phyloP scores from a whole-genome alignment of 441 rosid genomes.

The Cnidoscolus chayamansa region DNA sequence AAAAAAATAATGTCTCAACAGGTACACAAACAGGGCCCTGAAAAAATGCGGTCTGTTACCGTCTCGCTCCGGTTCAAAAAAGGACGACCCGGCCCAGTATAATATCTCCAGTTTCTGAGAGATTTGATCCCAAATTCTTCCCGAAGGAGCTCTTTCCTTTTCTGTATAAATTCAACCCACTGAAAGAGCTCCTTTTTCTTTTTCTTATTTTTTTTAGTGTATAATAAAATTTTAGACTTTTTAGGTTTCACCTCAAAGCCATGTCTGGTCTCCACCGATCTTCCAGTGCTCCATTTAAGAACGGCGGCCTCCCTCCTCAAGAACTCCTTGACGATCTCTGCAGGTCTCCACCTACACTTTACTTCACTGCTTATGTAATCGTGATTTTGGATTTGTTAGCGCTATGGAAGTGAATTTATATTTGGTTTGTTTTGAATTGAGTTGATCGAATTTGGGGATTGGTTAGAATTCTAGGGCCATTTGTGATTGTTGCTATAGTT shows the following conservation, averaged over 20 bases:
- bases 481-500: not conserved
- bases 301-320: constrained; percentile 83
- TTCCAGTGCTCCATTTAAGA: constrained; percentile 63
- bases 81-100: no score
- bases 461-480: not conserved
- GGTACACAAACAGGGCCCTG: no score
- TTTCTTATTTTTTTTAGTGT: not conserved
- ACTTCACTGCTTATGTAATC: not conserved
- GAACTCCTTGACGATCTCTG: constrained; percentile 98
- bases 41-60: no score
- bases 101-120: no score
- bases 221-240: not conserved
- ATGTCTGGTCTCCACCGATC: constrained; percentile 77
- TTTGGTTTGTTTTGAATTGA: not conserved
- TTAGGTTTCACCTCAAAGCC: constrained; percentile 1
- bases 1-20: no score
- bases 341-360: constrained; percentile 43
- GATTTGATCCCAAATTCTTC: not conserved
- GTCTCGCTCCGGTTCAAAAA: no score
- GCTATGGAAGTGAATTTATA: not conserved
- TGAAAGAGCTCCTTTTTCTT: constrained; percentile 18
- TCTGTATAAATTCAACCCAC: not conserved
- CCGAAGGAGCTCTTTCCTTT: not conserved
- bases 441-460: not conserved
- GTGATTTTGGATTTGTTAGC: not conserved